Percentiles rank a stretch among this genome's conserved stretches.
phyloP scores from a whole-genome alignment of 345 rosid genomes.

The Boechera stricta region DNA sequence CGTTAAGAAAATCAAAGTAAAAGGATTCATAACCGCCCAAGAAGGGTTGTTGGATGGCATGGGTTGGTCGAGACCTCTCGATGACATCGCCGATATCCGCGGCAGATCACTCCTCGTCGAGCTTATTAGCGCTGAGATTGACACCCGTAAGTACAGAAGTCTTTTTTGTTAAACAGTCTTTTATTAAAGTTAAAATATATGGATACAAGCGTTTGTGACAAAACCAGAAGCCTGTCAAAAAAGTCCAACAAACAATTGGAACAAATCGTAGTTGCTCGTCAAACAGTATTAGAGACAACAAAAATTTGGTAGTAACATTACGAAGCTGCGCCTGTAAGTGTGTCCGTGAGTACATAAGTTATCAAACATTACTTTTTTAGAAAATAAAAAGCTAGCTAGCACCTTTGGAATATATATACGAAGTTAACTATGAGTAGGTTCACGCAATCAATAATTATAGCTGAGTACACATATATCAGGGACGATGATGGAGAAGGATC shows the following conservation, averaged over 20 bases:
- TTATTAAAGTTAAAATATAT: not conserved
- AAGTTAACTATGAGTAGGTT: not conserved
- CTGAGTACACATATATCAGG: slow-evolving; percentile 42
- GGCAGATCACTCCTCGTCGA: slow-evolving; percentile 44
- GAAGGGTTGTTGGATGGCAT: slow-evolving; percentile 34
- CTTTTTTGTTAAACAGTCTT: not conserved
- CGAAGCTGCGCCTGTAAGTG: not conserved
- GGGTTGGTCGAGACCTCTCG: slow-evolving; percentile 33
- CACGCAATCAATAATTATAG: not conserved
- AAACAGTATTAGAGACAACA: not conserved
- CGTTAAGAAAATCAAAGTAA: not conserved
- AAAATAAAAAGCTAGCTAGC: not conserved
- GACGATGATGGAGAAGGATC: slow-evolving; percentile 53
- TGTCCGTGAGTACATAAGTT: not conserved
- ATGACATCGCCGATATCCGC: slow-evolving; percentile 29
- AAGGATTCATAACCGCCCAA: slow-evolving; percentile 25
- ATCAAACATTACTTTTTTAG: not conserved
- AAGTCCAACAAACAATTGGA: not conserved
- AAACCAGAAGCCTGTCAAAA: not conserved
- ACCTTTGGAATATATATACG: not conserved
- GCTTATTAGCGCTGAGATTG: slow-evolving; percentile 34
- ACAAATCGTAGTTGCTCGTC: not conserved
- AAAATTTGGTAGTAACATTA: not conserved
- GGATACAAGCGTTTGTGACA: not conserved
- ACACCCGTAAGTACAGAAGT: slow-evolving; percentile 19